Percentiles rank a stretch among this genome's conserved stretches.
Conservation (phyloP, 441 rosid species). For the Viola pubescens region DNA sequence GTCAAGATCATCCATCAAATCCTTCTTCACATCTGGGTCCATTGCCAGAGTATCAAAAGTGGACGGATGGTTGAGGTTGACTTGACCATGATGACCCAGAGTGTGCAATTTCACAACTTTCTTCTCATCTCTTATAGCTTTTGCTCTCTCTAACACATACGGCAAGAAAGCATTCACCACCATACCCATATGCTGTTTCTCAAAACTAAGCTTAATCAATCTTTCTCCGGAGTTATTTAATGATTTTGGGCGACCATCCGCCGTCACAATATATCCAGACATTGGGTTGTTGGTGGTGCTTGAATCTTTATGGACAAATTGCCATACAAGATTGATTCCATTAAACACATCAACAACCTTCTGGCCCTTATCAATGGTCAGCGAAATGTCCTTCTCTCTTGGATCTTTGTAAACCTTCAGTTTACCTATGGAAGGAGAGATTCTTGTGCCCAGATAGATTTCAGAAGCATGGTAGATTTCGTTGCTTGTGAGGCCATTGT, state of each 20-base stretch:
- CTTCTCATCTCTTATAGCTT: constrained; percentile 20
- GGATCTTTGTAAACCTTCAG: background rate
- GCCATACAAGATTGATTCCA: background rate
- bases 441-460: background rate
- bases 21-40: constrained; percentile 28
- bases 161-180: constrained; percentile 10
- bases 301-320: too few species aligned
- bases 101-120: constrained; percentile 22
- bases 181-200: too few species aligned
- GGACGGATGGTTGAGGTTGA: constrained; percentile 22
- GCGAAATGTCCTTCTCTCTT: too few species aligned
- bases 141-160: constrained; percentile 18
- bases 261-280: too few species aligned
- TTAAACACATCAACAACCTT: background rate
- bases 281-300: too few species aligned
- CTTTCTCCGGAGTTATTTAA: too few species aligned
- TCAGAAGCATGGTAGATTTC: background rate
- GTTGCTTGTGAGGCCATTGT: background rate
- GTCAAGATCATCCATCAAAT: constrained; percentile 28
- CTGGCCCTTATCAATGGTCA: background rate
- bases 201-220: too few species aligned
- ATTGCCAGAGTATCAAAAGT: constrained; percentile 5
- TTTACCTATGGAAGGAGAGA: background rate
- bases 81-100: constrained; percentile 3
- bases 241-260: too few species aligned